These are phyloP conservation scores for Maudiozyma turicensis DNA, from an alignment of 805 yeast genomes.

Conservation along the genomic window DNA sequence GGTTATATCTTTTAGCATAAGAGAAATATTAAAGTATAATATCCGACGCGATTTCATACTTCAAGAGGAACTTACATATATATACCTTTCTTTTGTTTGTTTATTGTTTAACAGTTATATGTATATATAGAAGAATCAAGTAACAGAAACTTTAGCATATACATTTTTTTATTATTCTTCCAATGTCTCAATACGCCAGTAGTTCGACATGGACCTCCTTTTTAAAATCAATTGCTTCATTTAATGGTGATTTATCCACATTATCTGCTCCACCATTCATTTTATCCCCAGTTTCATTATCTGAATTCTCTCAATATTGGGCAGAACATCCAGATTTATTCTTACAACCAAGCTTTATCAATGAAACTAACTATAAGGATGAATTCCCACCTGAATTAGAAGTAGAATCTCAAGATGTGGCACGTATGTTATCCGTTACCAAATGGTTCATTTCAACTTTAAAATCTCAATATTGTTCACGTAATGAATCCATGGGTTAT, in stretches of 20 bases:
- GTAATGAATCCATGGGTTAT: conserved; percentile 85
- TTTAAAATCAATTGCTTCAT: conserved; percentile 82
- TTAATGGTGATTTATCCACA: conserved; percentile 88
- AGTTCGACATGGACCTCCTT: conserved; percentile 80
- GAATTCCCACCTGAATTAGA: conserved; percentile 27
- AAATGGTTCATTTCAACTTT: conserved; percentile 88
- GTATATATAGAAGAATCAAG: no score
- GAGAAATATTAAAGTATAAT: no score
- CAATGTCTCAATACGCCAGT: conserved; percentile 30
- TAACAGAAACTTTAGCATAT: no score
- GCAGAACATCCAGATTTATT: conserved; percentile 83
- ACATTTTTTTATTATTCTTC: no score
- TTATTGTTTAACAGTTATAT: no score
- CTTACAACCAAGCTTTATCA: conserved; percentile 52
- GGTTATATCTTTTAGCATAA: no score
- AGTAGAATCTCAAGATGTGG: conserved; percentile 37
- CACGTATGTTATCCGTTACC: conserved; percentile 67
- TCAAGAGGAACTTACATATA: no score
- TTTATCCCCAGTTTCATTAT: conserved; percentile 77
- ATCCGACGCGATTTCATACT: no score
- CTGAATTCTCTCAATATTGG: conserved; percentile 94
- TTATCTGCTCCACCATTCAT: conserved; percentile 97
- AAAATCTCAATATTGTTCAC: conserved; percentile 86
- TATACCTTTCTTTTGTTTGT: no score
- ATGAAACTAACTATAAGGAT: conserved; percentile 13